Evolutionary conservation across 1,284 basidiomycete genomes (phyloP), one percentile per base, ranked within the genome.

Genomic region (Malassezia globosa): DNA sequence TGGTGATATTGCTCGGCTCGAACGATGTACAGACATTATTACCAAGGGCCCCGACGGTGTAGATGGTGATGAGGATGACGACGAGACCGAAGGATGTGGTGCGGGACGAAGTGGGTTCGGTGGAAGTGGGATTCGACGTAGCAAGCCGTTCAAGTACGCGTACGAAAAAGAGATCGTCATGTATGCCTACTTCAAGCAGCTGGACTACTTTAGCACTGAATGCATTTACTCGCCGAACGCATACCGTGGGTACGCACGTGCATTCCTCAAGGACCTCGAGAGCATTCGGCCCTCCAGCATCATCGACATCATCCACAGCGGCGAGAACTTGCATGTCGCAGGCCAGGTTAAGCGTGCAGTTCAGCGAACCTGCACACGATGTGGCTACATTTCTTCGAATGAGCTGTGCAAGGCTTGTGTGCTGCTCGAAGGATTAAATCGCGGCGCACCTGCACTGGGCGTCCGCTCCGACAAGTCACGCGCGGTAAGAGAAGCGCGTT

Each of bases 141-240:
- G 86, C 54, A 99, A 99, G 75, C 92, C 92, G 3, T 97, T 99
- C 79, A 97, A 96, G 73, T 75, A 96, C 66, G 84, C 89, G 0
- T 97, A 97, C 69, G 94, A 99, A 75, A 99, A 99, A 75, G 92
- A 99, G 74, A 97, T 99, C 37, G 92, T 99, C 58, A 95, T 99
- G 90, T 94, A 95, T 71, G 90, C 90, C 8, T 95, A 95, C 75
- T 95, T 95, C 76, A 95, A 94, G 64, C 73, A 74, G 73, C 78
- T 99, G 27, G 90, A 95, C 66, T 99, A 99, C 73, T 96, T 96
- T 73, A 95, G 89, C 1, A 99, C 94, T 4, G 92, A 99, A 72
- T 99, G 92, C 72, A 96, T 96, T 64, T 97, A 99, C 73, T 94
- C 89, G 3, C 94, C 94, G 10, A 72, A 73, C 62, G 94, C 92